Evolutionary conservation across 257 asterid genomes (phyloP).

Genomic region (Thymus mandschuricus): DNA sequence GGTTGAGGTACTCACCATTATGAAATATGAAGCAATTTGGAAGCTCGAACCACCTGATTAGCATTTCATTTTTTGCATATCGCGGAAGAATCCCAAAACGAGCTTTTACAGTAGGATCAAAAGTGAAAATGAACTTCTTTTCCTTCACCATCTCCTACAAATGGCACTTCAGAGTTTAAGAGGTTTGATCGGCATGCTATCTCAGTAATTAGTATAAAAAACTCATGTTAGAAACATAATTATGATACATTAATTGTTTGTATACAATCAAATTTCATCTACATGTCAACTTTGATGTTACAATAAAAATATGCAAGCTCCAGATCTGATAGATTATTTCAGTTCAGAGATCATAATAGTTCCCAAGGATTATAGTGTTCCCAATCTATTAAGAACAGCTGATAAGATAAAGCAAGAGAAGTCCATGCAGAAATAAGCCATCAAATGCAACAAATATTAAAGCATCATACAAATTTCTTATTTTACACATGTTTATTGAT

Average conservation of each 20-base stretch:
- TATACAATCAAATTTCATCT: neutral
- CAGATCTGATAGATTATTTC: constrained; percentile 9
- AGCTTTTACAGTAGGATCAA: constrained; percentile 84
- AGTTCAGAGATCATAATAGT: neutral
- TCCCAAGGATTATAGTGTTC: neutral
- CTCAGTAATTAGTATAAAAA: constrained; percentile 13
- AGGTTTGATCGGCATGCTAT: constrained; percentile 17
- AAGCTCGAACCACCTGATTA: constrained; percentile 96
- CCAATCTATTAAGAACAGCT: neutral
- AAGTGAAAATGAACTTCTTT: constrained; percentile 63
- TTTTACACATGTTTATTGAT: neutral
- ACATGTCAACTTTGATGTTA: neutral
- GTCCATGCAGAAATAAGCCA: neutral
- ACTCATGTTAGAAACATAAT: too few species aligned
- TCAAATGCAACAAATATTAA: neutral
- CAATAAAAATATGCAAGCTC: constrained; percentile 7
- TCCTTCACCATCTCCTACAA: constrained; percentile 95
- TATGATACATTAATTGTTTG: neutral
- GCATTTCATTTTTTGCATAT: constrained; percentile 75
- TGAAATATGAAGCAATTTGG: constrained; percentile 98
- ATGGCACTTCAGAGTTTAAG: constrained; percentile 11
- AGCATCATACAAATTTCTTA: neutral
- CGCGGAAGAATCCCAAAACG: constrained; percentile 96
- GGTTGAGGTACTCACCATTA: constrained; percentile 61
- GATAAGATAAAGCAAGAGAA: neutral